These are phyloP conservation scores for Coprinopsis cinerea DNA, from an alignment of 768 basidiomycete species.

Conservation along the genomic window DNA sequence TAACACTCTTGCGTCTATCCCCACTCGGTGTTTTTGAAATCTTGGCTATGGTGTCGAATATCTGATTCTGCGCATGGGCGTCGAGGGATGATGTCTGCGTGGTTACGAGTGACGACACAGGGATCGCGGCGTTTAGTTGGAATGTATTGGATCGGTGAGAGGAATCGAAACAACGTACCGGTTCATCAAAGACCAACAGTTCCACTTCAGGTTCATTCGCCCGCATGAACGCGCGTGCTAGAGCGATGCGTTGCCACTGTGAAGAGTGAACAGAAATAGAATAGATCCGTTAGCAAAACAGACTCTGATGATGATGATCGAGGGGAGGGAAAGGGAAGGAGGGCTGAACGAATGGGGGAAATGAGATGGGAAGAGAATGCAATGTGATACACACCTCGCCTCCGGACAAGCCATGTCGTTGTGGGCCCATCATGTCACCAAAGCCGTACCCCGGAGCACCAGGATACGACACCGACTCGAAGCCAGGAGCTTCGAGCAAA, in stretches of 20 bases:
- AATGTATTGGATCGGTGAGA: too few species aligned
- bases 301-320: too few species aligned
- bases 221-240: conserved; percentile 85
- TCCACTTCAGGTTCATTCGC: conserved; percentile 70
- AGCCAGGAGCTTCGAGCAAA: conserved; percentile 58
- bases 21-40: conserved; percentile 56
- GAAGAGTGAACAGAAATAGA: conserved; percentile 10
- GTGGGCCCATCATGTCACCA: conserved; percentile 17
- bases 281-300: conserved; percentile 6
- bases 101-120: too few species aligned
- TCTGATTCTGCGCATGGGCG: conserved; percentile 71
- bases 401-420: conserved; percentile 70
- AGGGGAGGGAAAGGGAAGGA: too few species aligned
- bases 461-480: conserved; percentile 46
- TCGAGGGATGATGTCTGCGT: conserved; percentile 79
- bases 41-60: conserved; percentile 69
- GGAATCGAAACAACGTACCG: conserved; percentile 38
- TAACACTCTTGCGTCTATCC: conserved; percentile 59
- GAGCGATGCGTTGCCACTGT: conserved; percentile 84
- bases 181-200: conserved; percentile 80
- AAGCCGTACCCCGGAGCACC: conserved; percentile 25
- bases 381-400: conserved; percentile 81
- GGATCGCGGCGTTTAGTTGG: too few species aligned
- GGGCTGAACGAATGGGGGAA: too few species aligned
- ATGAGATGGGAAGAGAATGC: background rate